A percentile compares a stretch with the other conserved stretches of the same genome.
phyloP scores from a whole-genome alignment of 148 eudicot genomes.

The Chenopodium berlandieri region DNA sequence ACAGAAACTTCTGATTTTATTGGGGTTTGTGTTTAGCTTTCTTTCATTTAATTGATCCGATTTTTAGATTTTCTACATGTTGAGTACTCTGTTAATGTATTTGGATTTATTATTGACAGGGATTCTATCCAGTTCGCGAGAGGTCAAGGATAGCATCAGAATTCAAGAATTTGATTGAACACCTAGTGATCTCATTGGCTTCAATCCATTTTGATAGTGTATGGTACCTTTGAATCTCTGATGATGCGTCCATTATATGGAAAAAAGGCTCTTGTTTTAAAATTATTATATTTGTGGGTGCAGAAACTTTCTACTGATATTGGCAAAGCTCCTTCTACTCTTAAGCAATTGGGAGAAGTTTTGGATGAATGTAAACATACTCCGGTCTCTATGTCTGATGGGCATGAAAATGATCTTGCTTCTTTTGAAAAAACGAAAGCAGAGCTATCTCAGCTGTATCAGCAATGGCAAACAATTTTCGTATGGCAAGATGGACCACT shows the following conservation, averaged over 20 bases:
- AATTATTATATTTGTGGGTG: conserved; percentile 19
- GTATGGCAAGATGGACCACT: conserved; percentile 98
- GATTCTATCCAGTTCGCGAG: conserved; percentile 87
- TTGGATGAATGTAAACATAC: conserved; percentile 48
- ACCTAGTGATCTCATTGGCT: conserved; percentile 51
- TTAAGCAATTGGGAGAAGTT: conserved; percentile 45
- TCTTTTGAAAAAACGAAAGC: conserved; percentile 37
- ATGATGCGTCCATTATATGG: background rate
- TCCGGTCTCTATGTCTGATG: conserved; percentile 40
- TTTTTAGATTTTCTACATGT: background rate
- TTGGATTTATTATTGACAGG: conserved; percentile 39
- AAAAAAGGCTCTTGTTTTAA: background rate
- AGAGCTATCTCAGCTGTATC: conserved; percentile 54
- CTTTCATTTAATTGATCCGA: background rate
- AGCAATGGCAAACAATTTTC: conserved; percentile 87
- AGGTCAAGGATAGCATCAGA: conserved; percentile 66
- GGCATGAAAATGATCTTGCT: conserved; percentile 46
- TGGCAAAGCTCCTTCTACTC: conserved; percentile 57
- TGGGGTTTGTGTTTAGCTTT: conserved; percentile 53
- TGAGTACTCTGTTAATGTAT: conserved; percentile 23
- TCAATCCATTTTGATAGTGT: conserved; percentile 47
- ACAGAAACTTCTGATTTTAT: conserved; percentile 98
- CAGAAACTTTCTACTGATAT: conserved; percentile 74
- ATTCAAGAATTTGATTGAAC: conserved; percentile 55
- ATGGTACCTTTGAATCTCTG: conserved; percentile 27